phyloP scores from a whole-genome alignment of 2,329 filamentous ascomycete species.

The Arachnomyces sp. region DNA sequence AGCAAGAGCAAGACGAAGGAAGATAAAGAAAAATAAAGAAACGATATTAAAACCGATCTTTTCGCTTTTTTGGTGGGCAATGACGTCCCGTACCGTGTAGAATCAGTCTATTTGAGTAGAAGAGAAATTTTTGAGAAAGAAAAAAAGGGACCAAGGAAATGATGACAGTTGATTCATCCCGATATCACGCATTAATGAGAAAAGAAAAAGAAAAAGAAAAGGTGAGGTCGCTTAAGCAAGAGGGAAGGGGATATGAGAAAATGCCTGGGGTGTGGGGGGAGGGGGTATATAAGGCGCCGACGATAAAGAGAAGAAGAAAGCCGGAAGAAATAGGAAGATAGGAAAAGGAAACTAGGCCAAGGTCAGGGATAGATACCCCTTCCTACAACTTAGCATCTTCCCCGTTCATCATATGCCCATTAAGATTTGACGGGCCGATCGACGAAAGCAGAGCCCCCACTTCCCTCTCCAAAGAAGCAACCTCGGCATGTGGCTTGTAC shows the following conservation, averaged over 20 bases:
- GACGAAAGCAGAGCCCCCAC: slow-evolving; percentile 36
- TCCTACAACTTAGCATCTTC: slow-evolving; percentile 14
- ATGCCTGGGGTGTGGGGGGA: too few relatives aligned
- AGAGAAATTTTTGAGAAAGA: too few relatives aligned
- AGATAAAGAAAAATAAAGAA: too few relatives aligned
- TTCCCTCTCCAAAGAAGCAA: slow-evolving; percentile 40
- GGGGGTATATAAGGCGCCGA: too few relatives aligned
- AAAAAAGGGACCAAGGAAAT: too few relatives aligned
- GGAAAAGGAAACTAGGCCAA: not conserved
- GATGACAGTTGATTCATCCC: not conserved
- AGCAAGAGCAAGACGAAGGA: too few relatives aligned
- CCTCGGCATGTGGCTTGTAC: slow-evolving; percentile 43
- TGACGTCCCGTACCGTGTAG: too few relatives aligned
- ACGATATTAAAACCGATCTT: too few relatives aligned
- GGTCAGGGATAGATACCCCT: not conserved
- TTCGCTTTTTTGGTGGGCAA: too few relatives aligned
- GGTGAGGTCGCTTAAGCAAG: not conserved
- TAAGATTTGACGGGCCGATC: slow-evolving; percentile 15
- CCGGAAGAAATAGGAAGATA: not conserved
- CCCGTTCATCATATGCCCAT: slow-evolving; percentile 7
- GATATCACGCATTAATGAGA: not conserved
- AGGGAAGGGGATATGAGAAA: not conserved
- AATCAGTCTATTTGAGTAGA: too few relatives aligned
- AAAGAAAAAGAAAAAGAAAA: slow-evolving; percentile 5
- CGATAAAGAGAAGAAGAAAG: too few relatives aligned